Evolutionary conservation across 495 filamentous ascomycete species (phyloP).

Genomic region (Astrocystis sublimbata): DNA sequence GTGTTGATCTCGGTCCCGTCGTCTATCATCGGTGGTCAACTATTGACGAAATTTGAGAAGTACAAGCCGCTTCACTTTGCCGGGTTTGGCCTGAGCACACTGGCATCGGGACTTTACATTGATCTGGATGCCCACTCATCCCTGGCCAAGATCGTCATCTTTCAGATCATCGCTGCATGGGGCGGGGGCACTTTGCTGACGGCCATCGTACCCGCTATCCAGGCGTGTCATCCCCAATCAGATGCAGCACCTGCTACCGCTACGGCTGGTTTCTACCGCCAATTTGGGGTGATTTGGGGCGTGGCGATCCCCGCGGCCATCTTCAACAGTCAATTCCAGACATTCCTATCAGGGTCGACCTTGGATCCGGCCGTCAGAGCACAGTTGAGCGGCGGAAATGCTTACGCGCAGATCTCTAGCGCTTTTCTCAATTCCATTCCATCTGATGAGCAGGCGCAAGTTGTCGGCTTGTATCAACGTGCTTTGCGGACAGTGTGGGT

Average conservation of each 20-base stretch:
- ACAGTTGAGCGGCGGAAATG: too few relatives aligned
- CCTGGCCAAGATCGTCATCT: not conserved
- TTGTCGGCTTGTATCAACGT: too few relatives aligned
- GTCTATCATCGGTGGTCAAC: not conserved
- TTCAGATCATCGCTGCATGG: not conserved
- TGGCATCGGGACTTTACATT: not conserved
- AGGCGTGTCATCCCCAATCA: constrained; percentile 28
- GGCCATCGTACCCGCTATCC: constrained; percentile 19
- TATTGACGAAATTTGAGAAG: not conserved
- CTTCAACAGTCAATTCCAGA: constrained; percentile 36
- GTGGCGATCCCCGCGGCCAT: constrained; percentile 42
- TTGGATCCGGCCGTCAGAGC: too few relatives aligned
- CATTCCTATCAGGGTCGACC: too few relatives aligned
- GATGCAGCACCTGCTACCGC: constrained; percentile 34
- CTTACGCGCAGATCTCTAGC: too few relatives aligned
- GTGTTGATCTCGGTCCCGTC: too few relatives aligned
- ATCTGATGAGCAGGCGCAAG: too few relatives aligned
- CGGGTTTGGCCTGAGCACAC: not conserved
- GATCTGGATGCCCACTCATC: not conserved
- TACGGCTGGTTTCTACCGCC: constrained; percentile 41
- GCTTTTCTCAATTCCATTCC: too few relatives aligned
- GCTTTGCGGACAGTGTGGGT: too few relatives aligned
- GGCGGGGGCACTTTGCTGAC: not conserved
- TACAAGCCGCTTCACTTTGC: not conserved
- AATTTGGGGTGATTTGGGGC: constrained; percentile 46